Evolutionary conservation across 2,329 filamentous ascomycete species (phyloP).

Genomic region (Sphaerulina musiva): DNA sequence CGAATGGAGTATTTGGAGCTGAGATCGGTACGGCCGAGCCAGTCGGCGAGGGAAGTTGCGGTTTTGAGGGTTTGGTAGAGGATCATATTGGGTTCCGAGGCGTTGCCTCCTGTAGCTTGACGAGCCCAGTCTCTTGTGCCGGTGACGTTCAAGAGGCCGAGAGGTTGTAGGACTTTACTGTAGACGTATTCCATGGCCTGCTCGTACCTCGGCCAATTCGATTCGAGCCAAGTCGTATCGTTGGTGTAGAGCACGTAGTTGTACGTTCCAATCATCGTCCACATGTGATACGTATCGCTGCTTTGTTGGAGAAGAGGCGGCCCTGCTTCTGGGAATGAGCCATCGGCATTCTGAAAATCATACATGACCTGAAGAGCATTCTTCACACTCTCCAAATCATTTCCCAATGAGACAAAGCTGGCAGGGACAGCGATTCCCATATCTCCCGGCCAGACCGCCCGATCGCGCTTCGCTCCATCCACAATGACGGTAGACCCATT

Average conservation of each 20-base stretch:
- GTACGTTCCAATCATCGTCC: constrained; percentile 42
- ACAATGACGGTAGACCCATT: constrained; percentile 33
- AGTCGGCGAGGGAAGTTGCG: constrained; percentile 35
- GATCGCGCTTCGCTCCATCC: constrained; percentile 38
- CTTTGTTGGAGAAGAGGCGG: constrained; percentile 35
- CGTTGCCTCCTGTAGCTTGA: constrained; percentile 46
- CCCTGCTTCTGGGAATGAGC: constrained; percentile 37
- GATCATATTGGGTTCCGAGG: constrained; percentile 43
- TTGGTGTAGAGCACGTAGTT: constrained; percentile 40
- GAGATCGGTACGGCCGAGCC: neutral
- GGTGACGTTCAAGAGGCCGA: constrained; percentile 43
- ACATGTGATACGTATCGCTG: constrained; percentile 49
- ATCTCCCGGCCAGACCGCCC: constrained; percentile 42
- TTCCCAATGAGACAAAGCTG: constrained; percentile 33
- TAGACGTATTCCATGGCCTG: constrained; percentile 40
- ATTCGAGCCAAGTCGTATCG: constrained; percentile 36
- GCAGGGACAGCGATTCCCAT: constrained; percentile 47
- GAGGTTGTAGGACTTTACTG: constrained; percentile 37
- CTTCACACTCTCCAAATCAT: constrained; percentile 41
- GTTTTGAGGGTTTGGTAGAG: constrained; percentile 50
- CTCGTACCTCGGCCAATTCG: constrained; percentile 41
- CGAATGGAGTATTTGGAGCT: neutral
- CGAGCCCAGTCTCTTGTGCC: constrained; percentile 44
- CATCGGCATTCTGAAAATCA: constrained; percentile 37
- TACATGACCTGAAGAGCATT: constrained; percentile 46